Conservation (phyloP, 352 stramenopile genomes). For the Elongisporangium senticosum region DNA sequence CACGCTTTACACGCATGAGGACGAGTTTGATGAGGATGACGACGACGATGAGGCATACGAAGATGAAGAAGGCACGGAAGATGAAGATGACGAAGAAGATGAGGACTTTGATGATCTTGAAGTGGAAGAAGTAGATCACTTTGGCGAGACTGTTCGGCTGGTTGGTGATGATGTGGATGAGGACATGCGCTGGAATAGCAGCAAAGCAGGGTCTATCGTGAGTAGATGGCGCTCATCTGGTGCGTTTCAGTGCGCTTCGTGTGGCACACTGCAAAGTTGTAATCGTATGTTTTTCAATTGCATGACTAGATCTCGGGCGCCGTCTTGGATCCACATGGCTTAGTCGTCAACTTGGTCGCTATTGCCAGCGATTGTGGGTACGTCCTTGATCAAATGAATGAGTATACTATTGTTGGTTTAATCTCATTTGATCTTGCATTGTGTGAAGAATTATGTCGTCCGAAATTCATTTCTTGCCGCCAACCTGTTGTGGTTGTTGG, state of each 20-base stretch:
- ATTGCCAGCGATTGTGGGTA: not conserved
- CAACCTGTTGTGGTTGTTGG: slow-evolving; percentile 71
- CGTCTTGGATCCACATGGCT: not conserved
- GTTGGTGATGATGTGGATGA: not conserved
- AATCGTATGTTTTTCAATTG: not conserved
- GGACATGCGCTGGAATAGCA: not conserved
- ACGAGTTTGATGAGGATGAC: slow-evolving; percentile 20
- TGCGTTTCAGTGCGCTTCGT: not conserved
- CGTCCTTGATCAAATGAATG: not conserved
- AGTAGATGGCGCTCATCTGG: not conserved
- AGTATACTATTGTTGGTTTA: not conserved
- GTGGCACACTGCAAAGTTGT: not conserved
- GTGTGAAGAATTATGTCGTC: slow-evolving; percentile 24
- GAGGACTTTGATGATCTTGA: slow-evolving; percentile 5
- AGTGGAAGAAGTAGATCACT: not conserved
- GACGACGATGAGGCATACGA: slow-evolving; percentile 35
- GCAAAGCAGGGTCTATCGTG: not conserved
- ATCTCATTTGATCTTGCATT: not conserved
- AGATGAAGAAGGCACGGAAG: slow-evolving; percentile 26
- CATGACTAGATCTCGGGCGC: not conserved
- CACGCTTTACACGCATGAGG: slow-evolving; percentile 32
- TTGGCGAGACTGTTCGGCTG: not conserved
- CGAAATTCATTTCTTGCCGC: slow-evolving; percentile 71
- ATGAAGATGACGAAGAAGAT: slow-evolving; percentile 20
- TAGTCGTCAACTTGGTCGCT: not conserved